Conservation (phyloP, 495 filamentous ascomycete genomes). For the Friedmanniomyces simplex region DNA sequence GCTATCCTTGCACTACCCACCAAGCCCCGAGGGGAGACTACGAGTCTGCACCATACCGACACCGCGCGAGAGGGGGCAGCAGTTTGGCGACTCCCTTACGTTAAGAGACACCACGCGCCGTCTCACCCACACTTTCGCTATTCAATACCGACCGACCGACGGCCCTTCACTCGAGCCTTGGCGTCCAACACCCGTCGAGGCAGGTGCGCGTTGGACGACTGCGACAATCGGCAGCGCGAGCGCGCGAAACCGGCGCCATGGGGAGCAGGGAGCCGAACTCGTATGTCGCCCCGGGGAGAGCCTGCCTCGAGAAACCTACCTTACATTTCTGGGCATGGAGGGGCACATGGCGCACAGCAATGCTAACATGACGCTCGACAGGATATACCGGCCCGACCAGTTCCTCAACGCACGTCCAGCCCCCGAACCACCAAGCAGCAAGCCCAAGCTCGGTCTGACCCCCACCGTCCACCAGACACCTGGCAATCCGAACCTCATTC, state of each 20-base stretch:
- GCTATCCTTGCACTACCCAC: not conserved
- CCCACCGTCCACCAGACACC: conserved; percentile 58
- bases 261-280: not conserved
- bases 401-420: conserved; percentile 98
- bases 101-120: not conserved
- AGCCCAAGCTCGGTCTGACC: conserved; percentile 64
- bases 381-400: conserved; percentile 36
- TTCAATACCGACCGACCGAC: not conserved
- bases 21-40: not conserved
- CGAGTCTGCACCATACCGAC: not conserved
- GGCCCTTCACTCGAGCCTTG: not conserved
- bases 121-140: not conserved
- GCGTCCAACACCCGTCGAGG: not conserved
- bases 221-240: not conserved
- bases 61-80: not conserved
- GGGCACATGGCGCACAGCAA: not conserved
- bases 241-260: not conserved
- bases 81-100: not conserved
- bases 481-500: conserved; percentile 40
- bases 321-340: not conserved
- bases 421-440: conserved; percentile 76
- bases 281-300: not conserved
- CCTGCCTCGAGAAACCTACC: too few species aligned
- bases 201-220: not conserved
- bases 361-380: conserved; percentile 6